Conservation (phyloP, 164 flowering plant species). For the Stephania japonica region DNA sequence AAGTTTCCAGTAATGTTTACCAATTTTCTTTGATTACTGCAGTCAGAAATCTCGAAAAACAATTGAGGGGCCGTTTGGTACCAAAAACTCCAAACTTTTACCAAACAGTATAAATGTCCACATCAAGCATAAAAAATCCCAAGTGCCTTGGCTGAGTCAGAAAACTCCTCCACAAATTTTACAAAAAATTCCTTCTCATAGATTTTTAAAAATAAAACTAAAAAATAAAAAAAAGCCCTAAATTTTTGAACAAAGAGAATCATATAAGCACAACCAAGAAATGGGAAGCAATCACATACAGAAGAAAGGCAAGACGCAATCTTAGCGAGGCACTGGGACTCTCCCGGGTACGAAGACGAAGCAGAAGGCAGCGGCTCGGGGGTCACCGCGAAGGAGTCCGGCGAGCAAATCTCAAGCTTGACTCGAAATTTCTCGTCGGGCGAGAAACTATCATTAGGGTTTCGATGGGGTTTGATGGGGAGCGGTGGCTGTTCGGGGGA, state of each 20-base stretch:
- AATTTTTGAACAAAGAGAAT: not conserved
- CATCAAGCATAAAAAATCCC: not conserved
- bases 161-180: not conserved
- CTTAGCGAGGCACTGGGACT: constrained; percentile 42
- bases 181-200: too few relatives aligned
- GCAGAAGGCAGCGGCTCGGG: constrained; percentile 41
- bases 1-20: not conserved
- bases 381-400: constrained; percentile 66
- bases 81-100: not conserved
- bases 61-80: not conserved
- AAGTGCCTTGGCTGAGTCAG: not conserved
- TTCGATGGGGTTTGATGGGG: not conserved
- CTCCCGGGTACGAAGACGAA: constrained; percentile 48
- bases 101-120: not conserved
- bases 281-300: constrained; percentile 31
- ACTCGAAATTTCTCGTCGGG: constrained; percentile 34
- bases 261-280: not conserved
- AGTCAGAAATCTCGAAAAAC: too few relatives aligned
- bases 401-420: constrained; percentile 75
- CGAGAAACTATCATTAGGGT: not conserved
- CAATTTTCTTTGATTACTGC: not conserved
- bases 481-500: not conserved
- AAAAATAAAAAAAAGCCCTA: not conserved
- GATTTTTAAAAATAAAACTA: too few relatives aligned
- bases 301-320: constrained; percentile 40